These are phyloP conservation scores for Colletotrichum paranaense DNA, from an alignment of 2,329 filamentous ascomycete species.

Conservation along the genomic window DNA sequence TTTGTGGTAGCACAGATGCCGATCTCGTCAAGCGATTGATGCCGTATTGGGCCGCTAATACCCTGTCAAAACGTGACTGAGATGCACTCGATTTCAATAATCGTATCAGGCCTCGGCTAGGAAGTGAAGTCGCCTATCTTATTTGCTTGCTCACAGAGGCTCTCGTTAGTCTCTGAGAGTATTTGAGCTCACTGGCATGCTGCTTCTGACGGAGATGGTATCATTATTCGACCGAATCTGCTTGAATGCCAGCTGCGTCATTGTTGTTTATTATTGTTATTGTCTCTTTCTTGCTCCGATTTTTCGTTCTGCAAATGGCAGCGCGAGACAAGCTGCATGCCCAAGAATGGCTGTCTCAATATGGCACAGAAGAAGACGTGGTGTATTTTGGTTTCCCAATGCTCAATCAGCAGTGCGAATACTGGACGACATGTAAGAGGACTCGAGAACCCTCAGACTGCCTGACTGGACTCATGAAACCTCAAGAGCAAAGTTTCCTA, in stretches of 20 bases:
- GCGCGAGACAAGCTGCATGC: neutral
- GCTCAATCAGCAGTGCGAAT: neutral
- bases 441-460: neutral
- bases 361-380: neutral
- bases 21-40: neutral
- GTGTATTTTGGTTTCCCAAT: neutral
- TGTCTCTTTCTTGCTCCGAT: neutral
- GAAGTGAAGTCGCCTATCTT: neutral
- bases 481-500: neutral
- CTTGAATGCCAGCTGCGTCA: neutral
- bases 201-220: neutral
- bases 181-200: neutral
- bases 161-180: neutral
- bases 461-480: constrained; percentile 18
- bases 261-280: neutral
- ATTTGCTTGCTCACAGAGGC: neutral
- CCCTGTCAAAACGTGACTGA: neutral
- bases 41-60: no score
- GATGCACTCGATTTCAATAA: neutral
- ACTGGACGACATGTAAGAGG: neutral
- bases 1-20: neutral
- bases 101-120: neutral
- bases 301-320: neutral
- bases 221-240: neutral
- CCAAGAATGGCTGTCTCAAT: neutral